Evolutionary conservation across 78 protist genomes (phyloP).

Genomic region (Cavenderia fasciculata): DNA sequence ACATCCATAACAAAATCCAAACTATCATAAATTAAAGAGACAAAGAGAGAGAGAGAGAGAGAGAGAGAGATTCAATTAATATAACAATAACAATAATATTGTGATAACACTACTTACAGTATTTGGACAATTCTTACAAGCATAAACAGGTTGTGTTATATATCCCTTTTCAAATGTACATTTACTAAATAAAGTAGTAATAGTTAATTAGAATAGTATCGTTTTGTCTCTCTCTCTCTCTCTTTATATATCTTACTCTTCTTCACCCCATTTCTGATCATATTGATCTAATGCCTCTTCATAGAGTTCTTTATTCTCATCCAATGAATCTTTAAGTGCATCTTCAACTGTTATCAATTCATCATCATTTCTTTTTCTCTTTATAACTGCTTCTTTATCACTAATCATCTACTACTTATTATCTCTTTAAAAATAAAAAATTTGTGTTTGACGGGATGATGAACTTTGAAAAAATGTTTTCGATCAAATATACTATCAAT

Average conservation of each 20-base stretch:
- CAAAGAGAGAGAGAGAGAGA: too few relatives aligned
- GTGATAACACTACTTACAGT: background rate
- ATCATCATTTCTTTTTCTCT: constrained; percentile 47
- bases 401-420: too few relatives aligned
- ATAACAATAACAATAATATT: too few relatives aligned
- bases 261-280: constrained; percentile 62
- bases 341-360: constrained; percentile 57
- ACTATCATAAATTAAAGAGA: background rate
- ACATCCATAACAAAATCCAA: constrained; percentile 80
- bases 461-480: too few relatives aligned
- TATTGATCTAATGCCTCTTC: constrained; percentile 78
- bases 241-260: constrained; percentile 8
- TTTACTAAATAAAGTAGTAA: background rate
- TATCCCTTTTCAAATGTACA: constrained; percentile 82
- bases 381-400: too few relatives aligned
- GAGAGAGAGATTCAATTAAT: too few relatives aligned
- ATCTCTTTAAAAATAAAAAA: too few relatives aligned
- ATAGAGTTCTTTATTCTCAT: constrained; percentile 29
- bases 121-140: constrained; percentile 62
- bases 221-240: background rate
- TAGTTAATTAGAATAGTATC: background rate
- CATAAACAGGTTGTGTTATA: constrained; percentile 71
- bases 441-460: too few relatives aligned
- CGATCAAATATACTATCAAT: too few relatives aligned
- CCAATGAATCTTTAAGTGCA: constrained; percentile 33